Evolutionary conservation across 371 early-diverging fungal species (phyloP).

Genomic region (Apophysomyces variabilis): DNA sequence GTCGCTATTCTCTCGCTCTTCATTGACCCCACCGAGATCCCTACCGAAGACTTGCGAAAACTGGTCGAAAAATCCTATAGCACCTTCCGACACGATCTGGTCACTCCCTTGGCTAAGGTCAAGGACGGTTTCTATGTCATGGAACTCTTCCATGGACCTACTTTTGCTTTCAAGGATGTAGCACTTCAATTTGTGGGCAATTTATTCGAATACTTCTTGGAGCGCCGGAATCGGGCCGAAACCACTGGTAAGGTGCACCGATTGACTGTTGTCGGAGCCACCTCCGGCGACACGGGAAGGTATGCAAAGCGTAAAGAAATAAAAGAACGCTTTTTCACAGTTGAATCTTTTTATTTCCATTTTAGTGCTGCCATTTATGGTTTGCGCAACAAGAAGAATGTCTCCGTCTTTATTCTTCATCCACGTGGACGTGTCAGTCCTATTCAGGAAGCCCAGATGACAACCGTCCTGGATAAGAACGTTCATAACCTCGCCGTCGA

Average conservation of each 20-base stretch:
- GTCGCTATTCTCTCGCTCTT: constrained; percentile 81
- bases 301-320: constrained; percentile 28
- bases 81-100: constrained; percentile 77
- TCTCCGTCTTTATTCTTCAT: constrained; percentile 92
- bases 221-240: constrained; percentile 68
- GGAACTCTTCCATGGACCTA: constrained; percentile 97
- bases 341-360: too few relatives aligned
- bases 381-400: constrained; percentile 89
- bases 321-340: not conserved
- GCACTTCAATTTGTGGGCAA: constrained; percentile 97
- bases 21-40: constrained; percentile 81
- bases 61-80: constrained; percentile 78
- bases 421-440: constrained; percentile 90
- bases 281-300: constrained; percentile 97
- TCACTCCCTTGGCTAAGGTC: constrained; percentile 83
- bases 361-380: constrained; percentile 97
- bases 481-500: constrained; percentile 91
- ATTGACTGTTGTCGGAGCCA: constrained; percentile 95
- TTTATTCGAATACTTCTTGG: constrained; percentile 95
- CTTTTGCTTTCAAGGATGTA: constrained; percentile 98
- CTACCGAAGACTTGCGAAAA: constrained; percentile 67
- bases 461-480: constrained; percentile 90
- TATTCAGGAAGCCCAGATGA: constrained; percentile 98
- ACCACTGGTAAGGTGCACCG: constrained; percentile 56
- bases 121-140: constrained; percentile 74